Evolutionary conservation across 306 rosid genomes (phyloP).

Genomic region (Trifolium repens): DNA sequence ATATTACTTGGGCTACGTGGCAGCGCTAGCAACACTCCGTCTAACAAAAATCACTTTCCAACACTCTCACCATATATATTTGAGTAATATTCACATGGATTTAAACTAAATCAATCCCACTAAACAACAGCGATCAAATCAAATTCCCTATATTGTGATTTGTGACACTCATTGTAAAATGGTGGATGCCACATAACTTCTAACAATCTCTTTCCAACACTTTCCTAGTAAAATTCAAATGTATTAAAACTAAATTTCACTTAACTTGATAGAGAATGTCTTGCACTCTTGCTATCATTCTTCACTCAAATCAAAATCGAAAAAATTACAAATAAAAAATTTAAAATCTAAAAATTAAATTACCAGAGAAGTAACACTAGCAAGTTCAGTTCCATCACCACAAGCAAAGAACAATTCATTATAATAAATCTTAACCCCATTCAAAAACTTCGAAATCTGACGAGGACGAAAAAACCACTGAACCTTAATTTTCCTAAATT

Average conservation of each 20-base stretch:
- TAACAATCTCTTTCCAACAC: too few species aligned
- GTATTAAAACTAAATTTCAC: too few species aligned
- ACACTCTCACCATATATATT: neutral
- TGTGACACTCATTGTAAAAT: too few species aligned
- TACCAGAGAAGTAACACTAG: slow-evolving; percentile 74
- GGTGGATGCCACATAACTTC: too few species aligned
- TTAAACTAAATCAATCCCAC: too few species aligned
- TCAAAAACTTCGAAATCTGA: slow-evolving; percentile 56
- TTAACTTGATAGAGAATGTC: neutral
- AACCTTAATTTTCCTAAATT: slow-evolving; percentile 62
- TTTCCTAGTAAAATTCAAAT: too few species aligned
- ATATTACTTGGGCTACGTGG: neutral
- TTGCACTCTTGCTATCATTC: neutral
- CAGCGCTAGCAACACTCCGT: neutral
- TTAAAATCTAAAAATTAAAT: neutral
- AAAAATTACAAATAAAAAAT: neutral
- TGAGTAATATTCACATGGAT: too few species aligned
- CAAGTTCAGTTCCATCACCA: slow-evolving; percentile 72
- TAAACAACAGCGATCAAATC: too few species aligned
- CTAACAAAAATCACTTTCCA: neutral
- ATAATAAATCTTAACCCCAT: slow-evolving; percentile 39
- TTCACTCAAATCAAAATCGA: neutral
- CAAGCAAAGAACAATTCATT: slow-evolving; percentile 73
- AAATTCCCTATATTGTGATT: too few species aligned
- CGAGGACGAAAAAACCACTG: slow-evolving; percentile 79